These are phyloP conservation scores for Pythium phragmitis DNA, from an alignment of 352 stramenopile genomes.

Conservation along the genomic window DNA sequence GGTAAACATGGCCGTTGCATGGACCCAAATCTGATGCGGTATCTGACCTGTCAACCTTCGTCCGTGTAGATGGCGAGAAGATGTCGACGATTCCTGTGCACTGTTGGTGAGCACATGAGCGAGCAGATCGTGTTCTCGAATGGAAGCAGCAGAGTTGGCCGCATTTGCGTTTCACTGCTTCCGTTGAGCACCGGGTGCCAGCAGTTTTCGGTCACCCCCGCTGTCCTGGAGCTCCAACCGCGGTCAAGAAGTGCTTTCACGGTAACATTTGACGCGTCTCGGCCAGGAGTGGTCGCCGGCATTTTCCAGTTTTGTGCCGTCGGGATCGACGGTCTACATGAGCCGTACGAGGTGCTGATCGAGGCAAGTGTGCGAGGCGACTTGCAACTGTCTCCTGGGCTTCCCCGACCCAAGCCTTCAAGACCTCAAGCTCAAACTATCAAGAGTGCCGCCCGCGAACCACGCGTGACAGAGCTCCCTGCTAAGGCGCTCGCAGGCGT, in stretches of 20 bases:
- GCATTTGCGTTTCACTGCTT: conserved; percentile 76
- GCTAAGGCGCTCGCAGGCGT: conserved; percentile 38
- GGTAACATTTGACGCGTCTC: conserved; percentile 62
- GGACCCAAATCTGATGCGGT: neutral
- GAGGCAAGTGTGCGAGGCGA: conserved; percentile 69
- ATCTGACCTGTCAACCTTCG: neutral
- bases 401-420: neutral
- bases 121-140: conserved; percentile 82
- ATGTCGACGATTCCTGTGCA: conserved; percentile 69
- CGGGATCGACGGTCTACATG: conserved; percentile 54
- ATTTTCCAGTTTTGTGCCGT: conserved; percentile 88
- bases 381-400: conserved; percentile 22
- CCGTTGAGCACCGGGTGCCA: conserved; percentile 84
- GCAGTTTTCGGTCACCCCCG: conserved; percentile 75
- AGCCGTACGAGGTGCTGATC: conserved; percentile 82
- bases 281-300: conserved; percentile 60
- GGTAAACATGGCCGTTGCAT: neutral
- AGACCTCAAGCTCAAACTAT: neutral
- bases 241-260: conserved; percentile 61
- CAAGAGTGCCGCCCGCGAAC: neutral
- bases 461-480: conserved; percentile 47
- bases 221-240: conserved; percentile 70
- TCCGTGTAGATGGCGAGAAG: conserved; percentile 45
- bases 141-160: conserved; percentile 44
- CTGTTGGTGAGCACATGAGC: conserved; percentile 65